Evolutionary conservation across 2,329 filamentous ascomycete species (phyloP), one percentile per base, ranked within the genome.

Genomic region (Pyrenochaeta sp.): DNA sequence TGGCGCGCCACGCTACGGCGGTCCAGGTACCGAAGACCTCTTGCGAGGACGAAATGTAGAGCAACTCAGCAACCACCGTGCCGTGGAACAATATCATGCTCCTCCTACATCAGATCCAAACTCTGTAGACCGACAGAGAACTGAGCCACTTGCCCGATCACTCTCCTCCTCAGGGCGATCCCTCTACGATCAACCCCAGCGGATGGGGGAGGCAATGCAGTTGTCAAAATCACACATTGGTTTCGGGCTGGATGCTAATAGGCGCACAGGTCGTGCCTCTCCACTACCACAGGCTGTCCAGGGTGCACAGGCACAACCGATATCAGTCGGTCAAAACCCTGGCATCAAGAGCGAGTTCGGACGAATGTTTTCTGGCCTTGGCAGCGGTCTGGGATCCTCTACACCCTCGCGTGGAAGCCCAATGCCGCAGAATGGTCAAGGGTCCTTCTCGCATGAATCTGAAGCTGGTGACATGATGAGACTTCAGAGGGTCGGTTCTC

Each of bases 311-410:
- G 84, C 87, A 11, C 88, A 91, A 59, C 82, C 88, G 26, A 81
- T 88, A 39, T 89, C 88, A 3, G 89, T 90, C 5, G 84, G 85
- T 10, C 88, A 87, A 11, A 91, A 96, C 68, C 88, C 90, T 8
- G 88, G 88, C 29, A 96, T 96, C 64, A 96, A 96, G 77, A 95
- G 86, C 66, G 93, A 96, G 68, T 92, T 96, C 67, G 92, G 92
- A 19, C 86, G 90, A 51, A 96, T 96, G 80, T 96, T 96, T 72
- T 90, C 90, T 13, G 93, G 93, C n/a, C 90, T 97, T 55, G 92
- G 85, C 11, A 86, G 83, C 67, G 85, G 85, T 23, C 77, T 86
- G 13, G 82, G 83, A 20, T 74, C 74, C 8, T 75, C 78, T 2
- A 85, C 82, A 6, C 82, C 82, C 9, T 75, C 79, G 40, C 72